Base-by-base conservation (phyloP, 345 rosid genomes). In the Aquilaria sinensis region DNA sequence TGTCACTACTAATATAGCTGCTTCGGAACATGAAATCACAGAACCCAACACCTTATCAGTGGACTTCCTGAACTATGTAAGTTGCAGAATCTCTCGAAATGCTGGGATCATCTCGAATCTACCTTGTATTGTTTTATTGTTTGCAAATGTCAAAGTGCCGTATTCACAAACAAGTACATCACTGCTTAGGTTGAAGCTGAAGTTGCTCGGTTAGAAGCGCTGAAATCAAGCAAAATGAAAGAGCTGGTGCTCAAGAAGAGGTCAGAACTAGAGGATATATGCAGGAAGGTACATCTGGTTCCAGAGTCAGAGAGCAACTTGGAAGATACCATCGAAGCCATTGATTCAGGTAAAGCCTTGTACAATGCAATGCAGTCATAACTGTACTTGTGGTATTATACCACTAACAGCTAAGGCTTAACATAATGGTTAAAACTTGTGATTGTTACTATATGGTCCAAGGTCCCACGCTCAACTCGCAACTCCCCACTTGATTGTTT, bases 241-340 rank as follows among this genome's bases (percentile, higher is more conserved):
- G 97, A 90, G 60, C 92, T 91, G 73, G 94, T 91, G 37, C 62
- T 86, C 73, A 91, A 88, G 83, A 91, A 91, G 74, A 86, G 82
- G 70, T 72, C 82, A 30, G 97, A 85, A 67, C 78, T 91, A 55
- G 92, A 85, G 68, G 97, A 91, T 51, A 81, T 82, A 53, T 88
- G 97, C 67, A 78, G 92, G 71, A 91, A 85, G 80, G 83, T 91
- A 8, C 97, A 85, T 66, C 43, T 88, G 80, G 73, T 82, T 65
- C 85, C 87, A 23, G 82, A 82, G 66, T 67, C 77, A 30, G 79
- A 88, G 68, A 72, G 65, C 70, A 79, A 84, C n/a, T 72, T 86
- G 31, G 90, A 86, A 56, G 64, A 77, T 77, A 83, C 80, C 29
- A 68, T 91, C 53, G 83, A 71, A 66, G 90, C 83, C n/a, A 83